Evolutionary conservation across 2,329 filamentous ascomycete genomes (phyloP).

Genomic region (Aspergillus fijiensis): DNA sequence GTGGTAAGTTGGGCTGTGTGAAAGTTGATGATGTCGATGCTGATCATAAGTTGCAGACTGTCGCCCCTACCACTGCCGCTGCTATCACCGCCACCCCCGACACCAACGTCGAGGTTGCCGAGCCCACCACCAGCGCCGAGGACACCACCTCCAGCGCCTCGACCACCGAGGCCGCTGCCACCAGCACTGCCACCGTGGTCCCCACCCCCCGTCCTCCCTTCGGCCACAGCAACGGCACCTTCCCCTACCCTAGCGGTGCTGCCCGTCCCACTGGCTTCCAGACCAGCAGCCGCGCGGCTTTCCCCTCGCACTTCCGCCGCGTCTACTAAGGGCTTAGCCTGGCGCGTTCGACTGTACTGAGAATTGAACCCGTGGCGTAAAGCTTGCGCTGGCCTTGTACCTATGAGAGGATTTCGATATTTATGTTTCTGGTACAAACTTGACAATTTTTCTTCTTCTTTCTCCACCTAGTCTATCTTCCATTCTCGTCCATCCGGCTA

Average conservation of each 20-base stretch:
- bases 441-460: slow-evolving; percentile 5
- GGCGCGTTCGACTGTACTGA: slow-evolving; percentile 17
- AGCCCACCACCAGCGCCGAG: slow-evolving; percentile 7
- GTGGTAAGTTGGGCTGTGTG: slow-evolving; percentile 26
- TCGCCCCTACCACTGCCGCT: slow-evolving; percentile 5
- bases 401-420: slow-evolving; percentile 21
- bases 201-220: slow-evolving; percentile 14
- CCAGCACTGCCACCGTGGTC: slow-evolving; percentile 13
- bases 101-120: slow-evolving; percentile 4
- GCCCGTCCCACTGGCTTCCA: slow-evolving; percentile 31
- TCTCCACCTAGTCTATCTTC: slow-evolving; percentile 13
- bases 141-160: slow-evolving; percentile 5
- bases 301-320: slow-evolving; percentile 29
- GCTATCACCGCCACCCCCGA: slow-evolving; percentile 11
- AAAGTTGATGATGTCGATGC: neutral
- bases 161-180: slow-evolving; percentile 4
- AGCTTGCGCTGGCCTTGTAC: slow-evolving; percentile 29
- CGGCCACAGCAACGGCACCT: slow-evolving; percentile 20
- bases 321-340: slow-evolving; percentile 19
- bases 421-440: slow-evolving; percentile 23
- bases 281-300: slow-evolving; percentile 28
- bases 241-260: slow-evolving; percentile 17
- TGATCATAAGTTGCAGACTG: neutral
- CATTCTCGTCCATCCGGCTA: slow-evolving; percentile 13
- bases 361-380: slow-evolving; percentile 20